A percentile compares a stretch with the other conserved stretches of the same genome.
Evolutionary conservation across 2,329 filamentous ascomycete species (phyloP).

Genomic region (Fusarium caatingaense): DNA sequence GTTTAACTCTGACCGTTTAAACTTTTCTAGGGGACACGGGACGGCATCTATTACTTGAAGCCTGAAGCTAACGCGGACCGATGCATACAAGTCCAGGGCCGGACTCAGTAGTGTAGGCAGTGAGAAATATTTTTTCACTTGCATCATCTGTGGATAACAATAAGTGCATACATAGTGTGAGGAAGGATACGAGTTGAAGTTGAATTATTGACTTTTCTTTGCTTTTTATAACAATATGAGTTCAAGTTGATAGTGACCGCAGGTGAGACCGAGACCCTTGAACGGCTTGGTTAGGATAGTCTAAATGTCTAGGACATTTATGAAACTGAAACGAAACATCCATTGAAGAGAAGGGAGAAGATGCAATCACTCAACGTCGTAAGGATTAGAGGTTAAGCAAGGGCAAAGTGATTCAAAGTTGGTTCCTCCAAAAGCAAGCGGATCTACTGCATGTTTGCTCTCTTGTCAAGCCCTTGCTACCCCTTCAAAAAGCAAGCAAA

Average conservation of each 20-base stretch:
- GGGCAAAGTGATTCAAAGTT: not conserved
- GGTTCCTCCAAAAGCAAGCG: not conserved
- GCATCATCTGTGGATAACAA: not conserved
- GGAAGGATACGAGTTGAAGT: slow-evolving; percentile 1
- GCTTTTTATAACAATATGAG: slow-evolving; percentile 9
- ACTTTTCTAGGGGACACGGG: slow-evolving; percentile 16
- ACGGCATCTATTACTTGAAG: slow-evolving; percentile 26
- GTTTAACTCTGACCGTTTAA: slow-evolving; percentile 12
- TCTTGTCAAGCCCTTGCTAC: slow-evolving; percentile 30
- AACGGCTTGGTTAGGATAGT: not conserved
- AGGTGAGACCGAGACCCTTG: slow-evolving; percentile 16
- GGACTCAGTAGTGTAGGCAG: slow-evolving; percentile 7
- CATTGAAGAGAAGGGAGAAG: not conserved
- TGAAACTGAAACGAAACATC: slow-evolving; percentile 10
- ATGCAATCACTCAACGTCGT: not conserved
- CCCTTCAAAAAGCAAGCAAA: slow-evolving; percentile 21
- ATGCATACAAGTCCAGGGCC: slow-evolving; percentile 19
- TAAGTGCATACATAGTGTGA: not conserved
- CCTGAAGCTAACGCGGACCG: slow-evolving; percentile 38
- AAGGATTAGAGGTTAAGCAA: not conserved
- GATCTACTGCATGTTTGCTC: slow-evolving; percentile 3
- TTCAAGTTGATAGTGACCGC: not conserved
- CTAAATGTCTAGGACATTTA: slow-evolving; percentile 17
- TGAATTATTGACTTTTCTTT: slow-evolving; percentile 1
- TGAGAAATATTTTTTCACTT: not conserved